phyloP scores from a whole-genome alignment of 2,329 filamentous ascomycete species.

The Penicillium sp. region DNA sequence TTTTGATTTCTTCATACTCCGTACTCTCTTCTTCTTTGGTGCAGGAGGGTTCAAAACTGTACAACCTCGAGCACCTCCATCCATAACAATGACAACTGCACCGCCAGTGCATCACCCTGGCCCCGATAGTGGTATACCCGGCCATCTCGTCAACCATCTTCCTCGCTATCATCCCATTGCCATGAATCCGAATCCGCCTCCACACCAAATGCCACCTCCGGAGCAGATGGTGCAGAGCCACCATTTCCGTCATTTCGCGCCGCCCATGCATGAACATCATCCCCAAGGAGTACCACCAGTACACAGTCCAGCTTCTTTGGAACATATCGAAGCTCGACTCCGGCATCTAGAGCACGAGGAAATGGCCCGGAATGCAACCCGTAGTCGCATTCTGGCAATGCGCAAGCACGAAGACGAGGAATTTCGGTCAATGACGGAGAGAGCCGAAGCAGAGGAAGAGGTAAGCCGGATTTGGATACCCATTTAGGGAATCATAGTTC shows the following conservation, averaged over 20 bases:
- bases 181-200: constrained; percentile 39
- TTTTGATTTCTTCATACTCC: constrained; percentile 8
- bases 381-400: constrained; percentile 38
- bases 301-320: constrained; percentile 30
- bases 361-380: constrained; percentile 39
- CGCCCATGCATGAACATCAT: constrained; percentile 32
- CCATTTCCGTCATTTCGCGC: constrained; percentile 35
- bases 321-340: constrained; percentile 41
- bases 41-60: constrained; percentile 1
- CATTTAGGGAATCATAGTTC: not conserved
- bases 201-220: constrained; percentile 35
- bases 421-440: constrained; percentile 42
- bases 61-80: constrained; percentile 6
- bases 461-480: constrained; percentile 25
- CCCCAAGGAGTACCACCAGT: constrained; percentile 27
- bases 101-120: constrained; percentile 36
- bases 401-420: constrained; percentile 45
- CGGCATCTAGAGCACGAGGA: constrained; percentile 44
- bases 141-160: constrained; percentile 33
- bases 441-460: constrained; percentile 43
- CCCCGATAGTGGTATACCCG: constrained; percentile 33
- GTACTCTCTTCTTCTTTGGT: constrained; percentile 2
- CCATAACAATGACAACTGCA: constrained; percentile 38
- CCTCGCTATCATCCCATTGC: constrained; percentile 44
- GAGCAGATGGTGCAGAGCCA: constrained; percentile 36